Percentiles rank a stretch among this genome's conserved stretches.
Conservation (phyloP, 2,329 filamentous ascomycete genomes). For the Beauveria varroae region DNA sequence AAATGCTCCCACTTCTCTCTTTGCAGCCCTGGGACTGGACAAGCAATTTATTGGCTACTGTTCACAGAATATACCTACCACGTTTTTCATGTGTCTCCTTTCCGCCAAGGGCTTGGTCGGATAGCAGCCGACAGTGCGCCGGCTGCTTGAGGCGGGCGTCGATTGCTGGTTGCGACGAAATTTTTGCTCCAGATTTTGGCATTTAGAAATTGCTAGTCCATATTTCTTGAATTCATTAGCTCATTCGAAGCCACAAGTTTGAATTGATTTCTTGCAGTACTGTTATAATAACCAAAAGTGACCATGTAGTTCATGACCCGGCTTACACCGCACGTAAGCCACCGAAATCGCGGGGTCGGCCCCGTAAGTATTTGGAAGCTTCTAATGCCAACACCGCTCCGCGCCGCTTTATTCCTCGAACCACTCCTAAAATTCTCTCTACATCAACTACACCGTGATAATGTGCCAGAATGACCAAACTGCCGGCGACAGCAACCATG, state of each 20-base stretch:
- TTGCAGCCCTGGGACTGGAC: neutral
- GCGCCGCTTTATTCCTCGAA: too few relatives aligned
- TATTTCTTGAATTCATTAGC: too few relatives aligned
- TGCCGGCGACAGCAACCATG: too few relatives aligned
- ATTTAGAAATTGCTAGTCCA: too few relatives aligned
- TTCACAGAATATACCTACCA: too few relatives aligned
- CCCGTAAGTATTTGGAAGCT: neutral
- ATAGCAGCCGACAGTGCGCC: neutral
- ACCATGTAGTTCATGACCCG: neutral
- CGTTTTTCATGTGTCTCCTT: too few relatives aligned
- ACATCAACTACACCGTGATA: neutral
- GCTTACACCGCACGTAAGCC: neutral
- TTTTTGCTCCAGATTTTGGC: too few relatives aligned
- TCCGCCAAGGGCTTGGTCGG: neutral
- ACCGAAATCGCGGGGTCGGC: neutral
- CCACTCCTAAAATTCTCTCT: neutral
- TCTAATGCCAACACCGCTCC: neutral
- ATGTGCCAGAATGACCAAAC: neutral
- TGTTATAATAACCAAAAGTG: neutral
- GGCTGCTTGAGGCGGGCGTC: neutral
- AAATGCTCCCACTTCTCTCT: neutral
- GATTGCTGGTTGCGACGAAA: neutral
- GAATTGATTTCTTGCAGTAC: neutral
- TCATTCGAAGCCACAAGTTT: too few relatives aligned
- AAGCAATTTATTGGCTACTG: neutral